Evolutionary conservation across 768 basidiomycete species (phyloP), one percentile per base, ranked within the genome.

Genomic region (Gymnopilus junonius): DNA sequence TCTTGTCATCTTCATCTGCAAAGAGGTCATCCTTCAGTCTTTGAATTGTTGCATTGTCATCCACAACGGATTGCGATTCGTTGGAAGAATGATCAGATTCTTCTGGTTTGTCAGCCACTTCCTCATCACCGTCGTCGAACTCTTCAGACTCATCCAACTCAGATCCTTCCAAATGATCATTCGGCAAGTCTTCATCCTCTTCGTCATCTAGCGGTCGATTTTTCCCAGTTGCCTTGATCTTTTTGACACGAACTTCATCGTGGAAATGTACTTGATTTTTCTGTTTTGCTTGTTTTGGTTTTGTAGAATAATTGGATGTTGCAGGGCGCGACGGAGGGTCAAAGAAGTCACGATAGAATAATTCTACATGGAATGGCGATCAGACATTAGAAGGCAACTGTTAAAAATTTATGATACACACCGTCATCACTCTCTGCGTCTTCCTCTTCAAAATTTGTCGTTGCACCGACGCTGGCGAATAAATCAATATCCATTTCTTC

Each of bases 271-370:
- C 94, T 59, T 81, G 85, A 40, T 79, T 76, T 35, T 76, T 67
- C 29, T 55, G 51, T 42, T 27, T 69, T 7, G 68, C 37, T 45
- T 37, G 58, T 39, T 71, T 37, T 8, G 59, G 59, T 57, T 69
- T 51, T 12, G 69, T 40, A 1, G 68, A 59, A 51, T 73, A 70
- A 42, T 65, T 67, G 23, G 61, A 34, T 27, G 59, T 10, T 7
- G 40, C 15, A 27, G 65, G 64, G 12, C 63, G 71, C 56, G 58
- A 42, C 12, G 90, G 91, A 7, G 88, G 83, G 42, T 86, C 90
- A 70, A 95, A 96, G 77, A 95, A 96, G 71, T 94, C 93, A 37
- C 76, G 75, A 73, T 94, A 96, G 75, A 80, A 86, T 6, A 81
- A 72, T 65, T 88, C 91, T 93, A 42, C 8, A 53, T 43, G 31